Evolutionary conservation across 345 rosid species (phyloP).

Genomic region (Linum usitatissimum): DNA sequence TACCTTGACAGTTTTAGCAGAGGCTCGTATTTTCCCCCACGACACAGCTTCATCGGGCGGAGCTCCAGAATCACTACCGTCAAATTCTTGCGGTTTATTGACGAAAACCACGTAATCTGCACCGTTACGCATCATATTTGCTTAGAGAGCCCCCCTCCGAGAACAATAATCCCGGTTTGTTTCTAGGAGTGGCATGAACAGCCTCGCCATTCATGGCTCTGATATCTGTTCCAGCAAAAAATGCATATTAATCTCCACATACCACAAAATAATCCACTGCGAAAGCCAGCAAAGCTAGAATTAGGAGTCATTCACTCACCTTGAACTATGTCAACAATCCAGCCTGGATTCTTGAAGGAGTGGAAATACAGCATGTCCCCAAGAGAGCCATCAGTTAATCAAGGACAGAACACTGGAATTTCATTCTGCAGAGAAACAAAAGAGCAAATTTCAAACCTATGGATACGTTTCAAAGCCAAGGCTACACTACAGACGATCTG

Average conservation of each 20-base stretch:
- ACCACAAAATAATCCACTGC: not conserved
- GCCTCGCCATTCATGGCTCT: conserved; percentile 76
- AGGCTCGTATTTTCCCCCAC: conserved; percentile 81
- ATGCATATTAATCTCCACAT: not conserved
- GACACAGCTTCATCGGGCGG: conserved; percentile 92
- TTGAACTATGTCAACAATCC: conserved; percentile 56
- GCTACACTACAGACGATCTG: no score
- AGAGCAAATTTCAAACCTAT: no score
- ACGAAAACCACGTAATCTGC: conserved; percentile 82
- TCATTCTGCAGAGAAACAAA: conserved; percentile 45
- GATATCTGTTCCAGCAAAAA: conserved; percentile 43
- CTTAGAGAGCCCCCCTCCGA: conserved; percentile 90
- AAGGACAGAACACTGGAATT: conserved; percentile 88
- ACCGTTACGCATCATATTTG: conserved; percentile 96
- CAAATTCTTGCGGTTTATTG: conserved; percentile 88
- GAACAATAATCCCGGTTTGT: conserved; percentile 79
- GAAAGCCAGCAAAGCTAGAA: not conserved
- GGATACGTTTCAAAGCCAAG: no score
- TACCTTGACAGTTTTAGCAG: conserved; percentile 86
- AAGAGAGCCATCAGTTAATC: conserved; percentile 86
- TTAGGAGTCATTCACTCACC: conserved; percentile 28
- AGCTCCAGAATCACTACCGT: conserved; percentile 97
- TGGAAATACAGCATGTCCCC: conserved; percentile 96
- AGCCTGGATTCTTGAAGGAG: conserved; percentile 52
- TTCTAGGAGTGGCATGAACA: conserved; percentile 67